Conservation (phyloP, 352 stramenopile genomes). For the Pilasporangium apinafurcum region DNA sequence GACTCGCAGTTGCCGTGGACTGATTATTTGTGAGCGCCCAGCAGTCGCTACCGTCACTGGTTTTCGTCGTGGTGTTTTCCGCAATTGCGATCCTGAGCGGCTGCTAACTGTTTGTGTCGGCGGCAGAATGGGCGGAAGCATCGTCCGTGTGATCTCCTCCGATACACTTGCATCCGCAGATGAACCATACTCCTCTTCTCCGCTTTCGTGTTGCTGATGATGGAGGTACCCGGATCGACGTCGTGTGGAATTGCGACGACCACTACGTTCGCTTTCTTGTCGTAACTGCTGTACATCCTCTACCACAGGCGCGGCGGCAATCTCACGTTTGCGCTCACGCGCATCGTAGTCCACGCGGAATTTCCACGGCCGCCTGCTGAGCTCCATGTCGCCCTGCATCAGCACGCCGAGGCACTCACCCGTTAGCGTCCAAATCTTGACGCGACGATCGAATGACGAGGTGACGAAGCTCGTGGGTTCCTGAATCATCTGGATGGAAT, state of each 20-base stretch:
- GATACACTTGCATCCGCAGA: conserved; percentile 13
- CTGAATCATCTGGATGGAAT: conserved; percentile 66
- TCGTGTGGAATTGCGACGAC: conserved; percentile 1
- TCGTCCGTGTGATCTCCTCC: conserved; percentile 29
- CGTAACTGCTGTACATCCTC: conserved; percentile 46
- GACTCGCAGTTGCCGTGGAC: conserved; percentile 33
- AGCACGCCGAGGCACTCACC: conserved; percentile 68
- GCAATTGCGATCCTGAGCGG: conserved; percentile 14
- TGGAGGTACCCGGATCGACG: conserved; percentile 11
- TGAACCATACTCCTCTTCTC: background rate
- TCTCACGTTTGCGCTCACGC: conserved; percentile 62
- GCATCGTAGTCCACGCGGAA: conserved; percentile 73
- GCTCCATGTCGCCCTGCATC: conserved; percentile 60
- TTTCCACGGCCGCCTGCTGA: conserved; percentile 43
- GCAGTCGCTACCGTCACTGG: conserved; percentile 33
- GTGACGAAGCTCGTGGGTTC: conserved; percentile 67
- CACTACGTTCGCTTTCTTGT: conserved; percentile 5
- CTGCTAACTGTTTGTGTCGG: too few species aligned
- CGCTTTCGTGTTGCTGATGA: conserved; percentile 1
- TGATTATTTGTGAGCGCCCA: conserved; percentile 27
- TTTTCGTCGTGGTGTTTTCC: conserved; percentile 45
- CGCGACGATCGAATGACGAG: conserved; percentile 69
- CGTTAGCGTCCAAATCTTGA: conserved; percentile 63
- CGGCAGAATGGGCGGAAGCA: conserved; percentile 25
- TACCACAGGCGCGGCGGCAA: conserved; percentile 40